Evolutionary conservation across 129 eudicot genomes (phyloP).

Genomic region (Pseudognaphalium luteoalbum): DNA sequence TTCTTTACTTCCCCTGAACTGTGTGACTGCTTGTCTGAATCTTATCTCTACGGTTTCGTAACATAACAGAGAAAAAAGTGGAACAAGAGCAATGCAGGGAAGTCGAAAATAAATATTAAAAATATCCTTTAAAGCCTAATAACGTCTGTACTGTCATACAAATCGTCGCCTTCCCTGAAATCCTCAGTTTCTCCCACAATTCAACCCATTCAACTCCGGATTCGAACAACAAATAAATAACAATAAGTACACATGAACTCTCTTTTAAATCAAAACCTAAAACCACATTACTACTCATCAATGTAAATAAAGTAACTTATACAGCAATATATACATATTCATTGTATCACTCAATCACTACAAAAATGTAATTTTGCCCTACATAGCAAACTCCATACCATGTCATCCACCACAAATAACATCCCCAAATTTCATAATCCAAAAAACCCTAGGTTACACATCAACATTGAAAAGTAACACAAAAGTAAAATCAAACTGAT

Average conservation of each 20-base stretch:
- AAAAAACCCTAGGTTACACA: constrained; percentile 23
- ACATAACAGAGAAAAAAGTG: background rate
- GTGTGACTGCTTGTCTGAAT: background rate
- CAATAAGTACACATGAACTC: background rate
- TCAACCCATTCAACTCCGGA: background rate
- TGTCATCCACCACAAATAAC: background rate
- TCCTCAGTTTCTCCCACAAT: background rate
- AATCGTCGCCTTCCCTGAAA: background rate
- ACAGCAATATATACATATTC: background rate
- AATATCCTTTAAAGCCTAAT: background rate
- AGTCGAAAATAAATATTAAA: background rate
- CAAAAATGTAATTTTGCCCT: constrained; percentile 5
- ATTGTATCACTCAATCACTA: background rate
- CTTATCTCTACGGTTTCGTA: background rate
- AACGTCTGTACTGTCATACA: background rate
- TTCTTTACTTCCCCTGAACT: background rate
- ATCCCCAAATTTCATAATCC: constrained; percentile 6
- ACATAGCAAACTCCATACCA: background rate
- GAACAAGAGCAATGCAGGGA: background rate
- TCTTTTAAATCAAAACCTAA: background rate
- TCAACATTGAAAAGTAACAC: background rate
- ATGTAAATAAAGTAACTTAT: background rate
- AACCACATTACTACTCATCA: background rate
- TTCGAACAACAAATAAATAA: background rate
- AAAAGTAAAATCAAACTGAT: background rate